phyloP scores from a whole-genome alignment of 192 early-diverging fungal genomes.

The Coemansia sp. region DNA sequence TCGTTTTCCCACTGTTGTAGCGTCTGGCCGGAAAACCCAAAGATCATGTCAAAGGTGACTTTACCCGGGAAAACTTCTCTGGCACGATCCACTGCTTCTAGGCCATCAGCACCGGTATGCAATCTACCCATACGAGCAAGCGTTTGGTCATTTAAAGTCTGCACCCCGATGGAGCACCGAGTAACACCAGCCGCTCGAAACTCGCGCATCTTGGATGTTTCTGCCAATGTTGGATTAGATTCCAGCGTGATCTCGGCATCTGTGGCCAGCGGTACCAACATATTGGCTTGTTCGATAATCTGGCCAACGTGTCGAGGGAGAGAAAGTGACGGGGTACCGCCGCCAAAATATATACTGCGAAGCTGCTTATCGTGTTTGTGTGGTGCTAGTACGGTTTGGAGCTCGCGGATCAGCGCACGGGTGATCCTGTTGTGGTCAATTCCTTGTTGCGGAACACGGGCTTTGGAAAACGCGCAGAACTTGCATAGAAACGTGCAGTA shows the following conservation, averaged over 20 bases:
- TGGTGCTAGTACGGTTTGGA: slow-evolving; percentile 19
- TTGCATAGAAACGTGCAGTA: slow-evolving; percentile 58
- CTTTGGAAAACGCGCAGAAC: slow-evolving; percentile 58
- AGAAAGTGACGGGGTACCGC: slow-evolving; percentile 60
- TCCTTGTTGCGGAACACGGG: slow-evolving; percentile 21
- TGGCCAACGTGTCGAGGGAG: slow-evolving; percentile 22
- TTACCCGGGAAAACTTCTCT: slow-evolving; percentile 32
- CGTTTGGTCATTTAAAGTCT: slow-evolving; percentile 44
- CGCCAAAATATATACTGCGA: slow-evolving; percentile 58
- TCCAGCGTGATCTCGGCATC: slow-evolving; percentile 57
- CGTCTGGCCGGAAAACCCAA: slow-evolving; percentile 54
- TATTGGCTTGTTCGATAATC: slow-evolving; percentile 28
- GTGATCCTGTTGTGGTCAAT: slow-evolving; percentile 27
- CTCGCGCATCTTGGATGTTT: slow-evolving; percentile 41
- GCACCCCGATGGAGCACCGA: slow-evolving; percentile 58
- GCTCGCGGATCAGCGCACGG: slow-evolving; percentile 28
- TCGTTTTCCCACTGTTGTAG: slow-evolving; percentile 37
- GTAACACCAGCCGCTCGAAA: slow-evolving; percentile 50
- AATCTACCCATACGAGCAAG: slow-evolving; percentile 50
- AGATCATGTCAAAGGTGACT: slow-evolving; percentile 58
- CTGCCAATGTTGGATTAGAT: slow-evolving; percentile 41
- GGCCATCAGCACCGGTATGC: slow-evolving; percentile 47
- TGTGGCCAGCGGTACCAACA: slow-evolving; percentile 22
- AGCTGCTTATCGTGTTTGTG: slow-evolving; percentile 21
- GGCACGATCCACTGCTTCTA: slow-evolving; percentile 38